A percentile compares a stretch with the other conserved stretches of the same genome.
These are phyloP conservation scores for Entrophospora sp. DNA, from an alignment of 192 early-diverging fungal genomes.

Conservation along the genomic window DNA sequence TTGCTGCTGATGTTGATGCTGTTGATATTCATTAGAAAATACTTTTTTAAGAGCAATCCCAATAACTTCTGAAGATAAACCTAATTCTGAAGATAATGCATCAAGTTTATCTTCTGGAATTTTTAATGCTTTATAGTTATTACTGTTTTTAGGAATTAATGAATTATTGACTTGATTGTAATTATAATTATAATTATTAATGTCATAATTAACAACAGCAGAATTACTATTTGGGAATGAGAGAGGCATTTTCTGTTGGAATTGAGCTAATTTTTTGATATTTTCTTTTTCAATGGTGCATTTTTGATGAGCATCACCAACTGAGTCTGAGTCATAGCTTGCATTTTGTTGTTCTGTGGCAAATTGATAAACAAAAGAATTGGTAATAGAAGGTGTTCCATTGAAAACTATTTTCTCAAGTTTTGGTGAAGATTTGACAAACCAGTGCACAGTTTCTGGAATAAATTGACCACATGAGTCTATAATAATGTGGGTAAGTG, in stretches of 20 bases:
- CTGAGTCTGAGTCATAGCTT: neutral
- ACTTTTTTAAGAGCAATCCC: neutral
- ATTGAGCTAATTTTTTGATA: neutral
- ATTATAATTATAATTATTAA: too few species aligned
- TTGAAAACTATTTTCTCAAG: neutral
- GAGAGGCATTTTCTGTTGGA: too few species aligned
- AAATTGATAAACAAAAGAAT: neutral
- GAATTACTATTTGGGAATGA: too few species aligned
- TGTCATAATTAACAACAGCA: too few species aligned
- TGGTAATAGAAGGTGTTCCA: neutral
- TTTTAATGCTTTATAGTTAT: too few species aligned
- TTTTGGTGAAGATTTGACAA: neutral
- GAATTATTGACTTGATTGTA: too few species aligned
- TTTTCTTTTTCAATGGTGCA: neutral
- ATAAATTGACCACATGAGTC: slow-evolving; percentile 2
- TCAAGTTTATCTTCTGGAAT: neutral
- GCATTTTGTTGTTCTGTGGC: neutral
- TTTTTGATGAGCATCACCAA: neutral
- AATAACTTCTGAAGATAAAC: neutral
- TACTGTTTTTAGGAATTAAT: neutral
- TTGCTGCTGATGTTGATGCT: too few species aligned
- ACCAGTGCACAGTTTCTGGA: slow-evolving; percentile 4
- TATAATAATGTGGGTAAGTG: neutral
- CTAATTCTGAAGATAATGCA: slow-evolving; percentile 6
- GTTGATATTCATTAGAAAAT: neutral